These are phyloP conservation scores for Phytopythium cucurbitacearum DNA, from an alignment of 352 stramenopile genomes.

Conservation along the genomic window DNA sequence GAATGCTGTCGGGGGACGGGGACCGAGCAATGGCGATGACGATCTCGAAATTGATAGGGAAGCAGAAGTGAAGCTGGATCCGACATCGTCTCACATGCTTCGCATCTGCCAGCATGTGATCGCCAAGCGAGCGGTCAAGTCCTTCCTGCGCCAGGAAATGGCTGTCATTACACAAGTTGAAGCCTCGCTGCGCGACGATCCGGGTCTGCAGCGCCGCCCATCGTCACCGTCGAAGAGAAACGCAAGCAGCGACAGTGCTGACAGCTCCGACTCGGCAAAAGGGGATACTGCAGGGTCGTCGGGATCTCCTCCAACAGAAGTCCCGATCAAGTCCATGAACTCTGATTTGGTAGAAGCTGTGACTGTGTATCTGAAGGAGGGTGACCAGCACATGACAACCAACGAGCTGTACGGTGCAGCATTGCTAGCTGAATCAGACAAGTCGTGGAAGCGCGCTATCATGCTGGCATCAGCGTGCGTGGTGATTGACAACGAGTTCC, in stretches of 20 bases:
- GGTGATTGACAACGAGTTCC: slow-evolving; percentile 58
- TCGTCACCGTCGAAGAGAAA: slow-evolving; percentile 1
- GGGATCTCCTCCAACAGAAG: not conserved
- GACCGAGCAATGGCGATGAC: slow-evolving; percentile 13
- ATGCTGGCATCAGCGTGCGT: slow-evolving; percentile 67
- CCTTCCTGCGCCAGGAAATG: slow-evolving; percentile 53
- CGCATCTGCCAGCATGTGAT: slow-evolving; percentile 75
- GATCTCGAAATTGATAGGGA: slow-evolving; percentile 11
- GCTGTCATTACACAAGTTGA: slow-evolving; percentile 62
- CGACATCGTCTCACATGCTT: slow-evolving; percentile 52
- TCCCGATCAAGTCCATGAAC: slow-evolving; percentile 44
- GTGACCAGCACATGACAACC: slow-evolving; percentile 53
- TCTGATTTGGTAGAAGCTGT: slow-evolving; percentile 41
- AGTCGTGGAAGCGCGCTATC: slow-evolving; percentile 68
- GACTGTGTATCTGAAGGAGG: slow-evolving; percentile 41
- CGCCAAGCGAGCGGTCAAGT: slow-evolving; percentile 60
- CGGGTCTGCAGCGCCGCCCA: slow-evolving; percentile 28
- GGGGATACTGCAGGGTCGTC: not conserved
- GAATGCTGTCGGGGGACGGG: not conserved
- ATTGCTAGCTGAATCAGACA: slow-evolving; percentile 43
- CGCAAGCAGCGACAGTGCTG: too few species aligned
- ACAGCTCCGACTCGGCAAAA: not conserved
- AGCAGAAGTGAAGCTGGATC: slow-evolving; percentile 32
- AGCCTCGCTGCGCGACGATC: slow-evolving; percentile 37
- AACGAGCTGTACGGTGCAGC: slow-evolving; percentile 61